Conservation (phyloP, 1,284 basidiomycete species). For the Tremellales sp. region DNA sequence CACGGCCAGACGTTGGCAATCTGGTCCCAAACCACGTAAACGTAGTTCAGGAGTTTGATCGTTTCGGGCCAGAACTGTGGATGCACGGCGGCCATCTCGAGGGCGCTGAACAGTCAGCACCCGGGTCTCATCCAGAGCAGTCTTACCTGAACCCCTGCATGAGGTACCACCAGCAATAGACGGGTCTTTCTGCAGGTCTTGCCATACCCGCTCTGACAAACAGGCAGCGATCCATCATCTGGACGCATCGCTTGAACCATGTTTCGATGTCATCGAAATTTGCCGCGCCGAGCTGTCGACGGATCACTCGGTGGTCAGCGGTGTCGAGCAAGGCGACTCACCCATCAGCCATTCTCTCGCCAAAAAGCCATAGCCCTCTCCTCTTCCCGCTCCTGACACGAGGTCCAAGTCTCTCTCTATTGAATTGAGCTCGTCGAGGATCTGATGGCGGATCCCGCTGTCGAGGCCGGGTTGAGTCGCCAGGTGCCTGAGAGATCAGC, state of each 20-base stretch:
- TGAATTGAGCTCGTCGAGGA: constrained; percentile 10
- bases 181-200: constrained; percentile 1
- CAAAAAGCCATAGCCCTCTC: constrained; percentile 22
- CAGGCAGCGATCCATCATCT: too few species aligned
- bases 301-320: too few species aligned
- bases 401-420: constrained; percentile 14
- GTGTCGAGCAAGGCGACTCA: constrained; percentile 1
- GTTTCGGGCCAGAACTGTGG: background rate
- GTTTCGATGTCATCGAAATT: too few species aligned
- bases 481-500: constrained; percentile 9
- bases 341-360: constrained; percentile 24
- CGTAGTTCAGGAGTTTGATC: background rate
- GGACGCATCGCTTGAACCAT: too few species aligned
- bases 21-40: background rate
- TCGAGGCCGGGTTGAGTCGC: constrained; percentile 4
- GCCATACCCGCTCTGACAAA: too few species aligned
- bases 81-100: background rate
- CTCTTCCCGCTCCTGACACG: constrained; percentile 8
- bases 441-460: constrained; percentile 2
- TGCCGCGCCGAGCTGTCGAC: too few species aligned
- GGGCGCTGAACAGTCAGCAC: background rate
- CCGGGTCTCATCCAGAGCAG: too few species aligned
- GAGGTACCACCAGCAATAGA: constrained; percentile 22
- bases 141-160: constrained; percentile 20
- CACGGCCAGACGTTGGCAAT: background rate